These are phyloP conservation scores for Pharnaceum exiguum DNA, from an alignment of 148 eudicot species.

Conservation along the genomic window DNA sequence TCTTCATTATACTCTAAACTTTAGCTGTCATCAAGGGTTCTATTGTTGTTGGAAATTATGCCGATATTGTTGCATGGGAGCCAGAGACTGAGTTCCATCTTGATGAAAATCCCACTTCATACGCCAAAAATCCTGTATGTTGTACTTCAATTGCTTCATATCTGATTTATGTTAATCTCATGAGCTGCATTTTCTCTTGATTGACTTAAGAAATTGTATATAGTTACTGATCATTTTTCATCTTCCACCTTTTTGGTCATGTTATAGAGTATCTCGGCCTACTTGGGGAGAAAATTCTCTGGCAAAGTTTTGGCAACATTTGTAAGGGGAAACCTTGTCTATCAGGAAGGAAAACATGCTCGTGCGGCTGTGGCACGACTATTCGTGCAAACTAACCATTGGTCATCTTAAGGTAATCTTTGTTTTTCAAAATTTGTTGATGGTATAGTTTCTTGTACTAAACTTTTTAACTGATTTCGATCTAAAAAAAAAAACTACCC, in stretches of 20 bases:
- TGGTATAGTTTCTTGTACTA: too few relatives aligned
- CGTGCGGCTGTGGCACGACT: constrained; percentile 59
- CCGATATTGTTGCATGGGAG: constrained; percentile 94
- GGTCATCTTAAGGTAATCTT: constrained; percentile 11
- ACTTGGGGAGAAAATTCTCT: constrained; percentile 62
- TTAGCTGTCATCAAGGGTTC: constrained; percentile 53
- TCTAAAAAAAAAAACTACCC: too few relatives aligned
- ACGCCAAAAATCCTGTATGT: constrained; percentile 76
- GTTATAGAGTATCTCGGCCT: constrained; percentile 77
- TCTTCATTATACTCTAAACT: neutral
- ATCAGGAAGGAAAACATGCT: constrained; percentile 66
- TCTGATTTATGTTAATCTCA: neutral
- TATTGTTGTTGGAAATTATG: constrained; percentile 70
- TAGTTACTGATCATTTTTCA: too few relatives aligned
- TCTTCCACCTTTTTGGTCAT: too few relatives aligned
- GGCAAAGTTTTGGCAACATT: constrained; percentile 89
- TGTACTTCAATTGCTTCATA: neutral
- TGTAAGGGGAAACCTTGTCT: constrained; percentile 85
- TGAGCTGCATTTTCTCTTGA: neutral
- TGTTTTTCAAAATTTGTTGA: too few relatives aligned
- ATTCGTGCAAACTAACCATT: constrained; percentile 48
- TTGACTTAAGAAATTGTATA: too few relatives aligned
- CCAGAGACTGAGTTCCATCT: constrained; percentile 75
- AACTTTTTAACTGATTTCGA: too few relatives aligned
- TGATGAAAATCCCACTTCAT: constrained; percentile 48